Evolutionary conservation across 169 alveolate genomes (phyloP).

Genomic region (Plasmodium coatneyi): DNA sequence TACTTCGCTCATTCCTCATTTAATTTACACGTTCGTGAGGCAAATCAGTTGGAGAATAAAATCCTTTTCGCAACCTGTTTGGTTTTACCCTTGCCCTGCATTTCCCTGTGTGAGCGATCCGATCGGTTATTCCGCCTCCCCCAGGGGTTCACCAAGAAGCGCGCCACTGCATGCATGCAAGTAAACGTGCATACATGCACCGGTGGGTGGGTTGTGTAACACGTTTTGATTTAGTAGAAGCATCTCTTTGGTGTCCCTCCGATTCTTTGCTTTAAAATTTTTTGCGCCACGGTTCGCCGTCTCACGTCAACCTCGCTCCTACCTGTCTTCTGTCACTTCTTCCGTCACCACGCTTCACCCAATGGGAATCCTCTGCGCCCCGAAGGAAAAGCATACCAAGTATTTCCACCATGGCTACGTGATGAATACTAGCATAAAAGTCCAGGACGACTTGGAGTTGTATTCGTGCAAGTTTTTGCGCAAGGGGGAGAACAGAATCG

Average conservation of each 20-base stretch:
- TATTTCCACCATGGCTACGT: constrained; percentile 64
- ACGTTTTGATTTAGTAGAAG: not conserved
- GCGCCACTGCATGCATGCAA: not conserved
- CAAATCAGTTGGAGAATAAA: not conserved
- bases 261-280: not conserved
- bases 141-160: not conserved
- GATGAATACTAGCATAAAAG: not conserved
- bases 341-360: not conserved
- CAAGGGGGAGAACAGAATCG: constrained; percentile 21
- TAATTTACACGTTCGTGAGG: not conserved
- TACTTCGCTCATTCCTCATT: not conserved
- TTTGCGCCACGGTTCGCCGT: not conserved
- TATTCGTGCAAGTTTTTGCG: constrained; percentile 11
- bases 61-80: not conserved
- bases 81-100: not conserved
- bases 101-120: not conserved
- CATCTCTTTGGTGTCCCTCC: not conserved
- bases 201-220: not conserved
- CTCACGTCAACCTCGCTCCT: not conserved
- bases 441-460: constrained; percentile 7
- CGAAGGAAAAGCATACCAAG: constrained; percentile 32
- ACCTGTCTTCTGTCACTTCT: not conserved
- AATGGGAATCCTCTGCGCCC: constrained; percentile 26
- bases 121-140: not conserved
- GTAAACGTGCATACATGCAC: not conserved